Evolutionary conservation across 352 stramenopile genomes (phyloP).

Genomic region (Peronosclerospora sorghi): DNA sequence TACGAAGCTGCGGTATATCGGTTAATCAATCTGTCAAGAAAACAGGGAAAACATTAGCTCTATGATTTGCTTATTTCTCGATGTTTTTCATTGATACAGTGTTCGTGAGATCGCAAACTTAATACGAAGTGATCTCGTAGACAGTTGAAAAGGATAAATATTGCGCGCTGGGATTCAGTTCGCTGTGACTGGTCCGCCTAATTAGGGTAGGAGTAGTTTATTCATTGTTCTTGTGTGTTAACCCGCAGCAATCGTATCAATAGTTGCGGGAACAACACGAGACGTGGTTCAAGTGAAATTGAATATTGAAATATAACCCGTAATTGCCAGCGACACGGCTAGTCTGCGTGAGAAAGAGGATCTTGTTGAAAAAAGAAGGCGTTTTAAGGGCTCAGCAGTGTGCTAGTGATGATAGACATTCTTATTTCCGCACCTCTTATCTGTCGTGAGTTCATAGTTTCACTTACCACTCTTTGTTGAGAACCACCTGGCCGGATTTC

Average conservation of each 20-base stretch:
- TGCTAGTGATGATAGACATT: constrained; percentile 66
- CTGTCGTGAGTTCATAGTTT: no score
- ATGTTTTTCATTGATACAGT: constrained; percentile 7
- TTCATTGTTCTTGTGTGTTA: constrained; percentile 90
- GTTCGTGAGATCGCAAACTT: constrained; percentile 44
- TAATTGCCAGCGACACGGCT: constrained; percentile 91
- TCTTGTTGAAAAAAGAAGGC: constrained; percentile 60
- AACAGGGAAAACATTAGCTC: background rate
- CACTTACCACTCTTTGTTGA: no score
- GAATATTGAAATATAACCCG: constrained; percentile 91
- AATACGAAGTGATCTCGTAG: constrained; percentile 61
- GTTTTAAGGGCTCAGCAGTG: constrained; percentile 60
- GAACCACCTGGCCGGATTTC: constrained; percentile 80
- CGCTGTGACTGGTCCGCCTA: constrained; percentile 83
- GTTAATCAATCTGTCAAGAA: constrained; percentile 12
- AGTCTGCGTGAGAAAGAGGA: constrained; percentile 84
- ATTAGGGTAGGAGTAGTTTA: constrained; percentile 85
- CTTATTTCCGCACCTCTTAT: no score
- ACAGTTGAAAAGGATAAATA: constrained; percentile 89
- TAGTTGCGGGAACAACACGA: constrained; percentile 91
- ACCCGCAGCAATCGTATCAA: constrained; percentile 93
- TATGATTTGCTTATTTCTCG: background rate
- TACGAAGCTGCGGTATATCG: no score
- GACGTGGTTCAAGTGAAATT: constrained; percentile 93
- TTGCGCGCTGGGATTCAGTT: constrained; percentile 80